These are phyloP conservation scores for Dioszegia aurantiaca DNA, from an alignment of 768 basidiomycete species.

Conservation along the genomic window DNA sequence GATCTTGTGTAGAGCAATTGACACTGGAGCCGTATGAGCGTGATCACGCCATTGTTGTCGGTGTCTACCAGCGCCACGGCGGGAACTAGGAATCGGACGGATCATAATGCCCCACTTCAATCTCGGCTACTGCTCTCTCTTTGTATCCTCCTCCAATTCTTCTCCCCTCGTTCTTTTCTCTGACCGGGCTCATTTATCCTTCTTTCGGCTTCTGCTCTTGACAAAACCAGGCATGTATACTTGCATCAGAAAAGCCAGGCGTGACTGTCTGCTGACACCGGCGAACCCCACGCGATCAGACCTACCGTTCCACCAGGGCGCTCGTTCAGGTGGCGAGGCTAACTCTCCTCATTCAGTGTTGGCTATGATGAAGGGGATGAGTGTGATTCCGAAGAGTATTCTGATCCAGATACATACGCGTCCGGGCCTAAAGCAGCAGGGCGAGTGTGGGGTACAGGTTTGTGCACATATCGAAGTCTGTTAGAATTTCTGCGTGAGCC, in stretches of 20 bases:
- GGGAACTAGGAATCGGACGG: slow-evolving; percentile 14
- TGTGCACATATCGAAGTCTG: no score
- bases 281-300: no score
- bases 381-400: no score
- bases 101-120: neutral
- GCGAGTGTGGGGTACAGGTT: no score
- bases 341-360: no score
- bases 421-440: no score
- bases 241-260: neutral
- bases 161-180: neutral
- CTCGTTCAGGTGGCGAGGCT: no score
- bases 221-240: neutral
- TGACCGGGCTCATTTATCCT: neutral
- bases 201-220: neutral
- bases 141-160: neutral
- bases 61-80: slow-evolving; percentile 48
- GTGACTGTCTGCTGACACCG: no score
- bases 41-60: slow-evolving; percentile 53
- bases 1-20: slow-evolving; percentile 62
- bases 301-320: no score
- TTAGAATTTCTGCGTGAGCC: no score
- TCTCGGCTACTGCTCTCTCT: neutral
- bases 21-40: slow-evolving; percentile 70
- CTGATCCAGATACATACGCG: no score
- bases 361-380: no score